A percentile compares a stretch with the other conserved stretches of the same genome.
phyloP scores from a whole-genome alignment of 2,329 filamentous ascomycete genomes.

The Ophiocordyceps camponoti-leonardi region DNA sequence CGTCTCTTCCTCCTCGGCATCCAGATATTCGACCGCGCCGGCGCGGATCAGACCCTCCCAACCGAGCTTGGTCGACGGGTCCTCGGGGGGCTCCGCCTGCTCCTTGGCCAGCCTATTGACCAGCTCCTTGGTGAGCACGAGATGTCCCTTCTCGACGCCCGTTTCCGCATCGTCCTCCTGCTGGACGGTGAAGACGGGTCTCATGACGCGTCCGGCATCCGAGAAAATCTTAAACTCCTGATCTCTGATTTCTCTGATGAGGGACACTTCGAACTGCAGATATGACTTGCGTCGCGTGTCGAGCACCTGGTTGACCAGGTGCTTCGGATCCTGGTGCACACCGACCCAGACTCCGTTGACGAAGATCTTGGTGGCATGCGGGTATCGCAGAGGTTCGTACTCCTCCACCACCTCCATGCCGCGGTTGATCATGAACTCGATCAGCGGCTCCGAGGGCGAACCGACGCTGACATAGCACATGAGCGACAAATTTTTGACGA shows the following conservation, averaged over 20 bases:
- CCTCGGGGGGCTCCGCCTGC: conserved; percentile 47
- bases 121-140: conserved; percentile 74
- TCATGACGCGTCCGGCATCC: conserved; percentile 86
- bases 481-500: conserved; percentile 92
- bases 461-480: conserved; percentile 99
- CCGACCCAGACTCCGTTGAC: conserved; percentile 98
- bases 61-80: conserved; percentile 50
- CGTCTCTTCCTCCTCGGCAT: conserved; percentile 96
- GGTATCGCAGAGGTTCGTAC: conserved; percentile 71
- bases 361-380: conserved; percentile 92
- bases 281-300: conserved; percentile 64
- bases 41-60: conserved; percentile 75
- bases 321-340: conserved; percentile 75
- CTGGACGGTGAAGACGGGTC: conserved; percentile 85
- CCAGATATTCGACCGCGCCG: conserved; percentile 87
- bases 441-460: conserved; percentile 74
- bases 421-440: conserved; percentile 88
- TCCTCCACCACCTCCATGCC: conserved; percentile 96
- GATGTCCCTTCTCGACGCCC: conserved; percentile 40
- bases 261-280: conserved; percentile 81
- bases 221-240: conserved; percentile 98
- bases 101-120: conserved; percentile 56
- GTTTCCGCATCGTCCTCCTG: conserved; percentile 62
- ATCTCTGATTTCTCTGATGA: conserved; percentile 91
- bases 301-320: conserved; percentile 65